Evolutionary conservation across 1,284 basidiomycete species (phyloP), one percentile per base, ranked within the genome.

Genomic region (Exobasidium cylindrosporum): DNA sequence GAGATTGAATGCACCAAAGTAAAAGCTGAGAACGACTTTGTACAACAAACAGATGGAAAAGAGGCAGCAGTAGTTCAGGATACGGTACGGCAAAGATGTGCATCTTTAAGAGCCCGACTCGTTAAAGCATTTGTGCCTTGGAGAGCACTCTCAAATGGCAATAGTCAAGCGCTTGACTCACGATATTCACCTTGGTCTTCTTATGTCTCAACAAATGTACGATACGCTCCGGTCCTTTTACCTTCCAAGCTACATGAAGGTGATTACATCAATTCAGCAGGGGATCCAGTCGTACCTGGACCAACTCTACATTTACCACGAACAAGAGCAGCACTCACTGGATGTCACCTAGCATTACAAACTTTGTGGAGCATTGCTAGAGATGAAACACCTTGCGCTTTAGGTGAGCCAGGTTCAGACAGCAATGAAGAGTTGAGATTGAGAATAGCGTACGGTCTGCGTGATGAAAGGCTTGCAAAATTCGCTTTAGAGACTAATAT

Each of bases 331-430:
- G 67, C 68, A 21, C 26, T 79, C 23, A 68, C 69, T 1, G 75
- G 72, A 0, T 64, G 66, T 7, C 63, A 63, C n/a, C 69, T 73
- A 59, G 75, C 77, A 23, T 53, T 79, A 1, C 72, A 77, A 56
- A 74, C 77, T 21, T 64, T 79, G 1, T 74, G 67, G 58, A 66
- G 65, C 28, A 70, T 79, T 10, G 73, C 73, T 21, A 58, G 73
- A n/a, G 75, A 78, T 56, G 68, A 70, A 30, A 63, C 63, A 62
- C 63, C 61, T 24, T 29, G 13, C 43, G 57, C 47, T 21, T 31
- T 52, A 31, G 30, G 14, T 28, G 6, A 13, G 29, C 30, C 43
- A 10, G 60, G 61, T 24, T 17, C 53, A 26, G 71, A 76, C 40
- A 40, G 31, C 17, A 70, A 69, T 62, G 66, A 76, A 45, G 72